Conservation (phyloP, 305 asterid species). For the Fraxinus floribunda region DNA sequence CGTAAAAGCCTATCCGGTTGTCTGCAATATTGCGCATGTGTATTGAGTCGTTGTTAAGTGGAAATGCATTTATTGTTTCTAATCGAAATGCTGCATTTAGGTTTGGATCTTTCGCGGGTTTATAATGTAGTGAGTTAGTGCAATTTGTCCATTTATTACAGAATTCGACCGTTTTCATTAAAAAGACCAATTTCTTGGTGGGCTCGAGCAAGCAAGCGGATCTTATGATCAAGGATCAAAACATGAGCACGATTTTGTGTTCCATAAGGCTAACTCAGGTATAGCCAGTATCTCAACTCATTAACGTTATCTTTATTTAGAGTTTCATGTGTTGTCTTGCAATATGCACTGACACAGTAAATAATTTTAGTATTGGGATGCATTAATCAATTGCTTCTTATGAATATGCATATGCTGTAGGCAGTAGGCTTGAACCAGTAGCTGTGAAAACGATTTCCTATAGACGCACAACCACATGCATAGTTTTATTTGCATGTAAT, state of each 20-base stretch:
- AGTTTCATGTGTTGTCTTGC: neutral
- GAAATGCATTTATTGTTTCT: slow-evolving; percentile 1
- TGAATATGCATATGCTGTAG: slow-evolving; percentile 8
- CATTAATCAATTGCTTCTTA: neutral
- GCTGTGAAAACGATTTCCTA: slow-evolving; percentile 3
- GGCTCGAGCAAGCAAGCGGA: slow-evolving; percentile 72
- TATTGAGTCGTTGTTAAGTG: neutral
- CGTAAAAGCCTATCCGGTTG: neutral
- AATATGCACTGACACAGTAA: slow-evolving; percentile 16
- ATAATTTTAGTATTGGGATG: slow-evolving; percentile 15
- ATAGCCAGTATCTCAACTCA: slow-evolving; percentile 15
- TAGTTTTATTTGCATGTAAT: neutral
- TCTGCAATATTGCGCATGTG: neutral
- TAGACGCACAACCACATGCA: neutral
- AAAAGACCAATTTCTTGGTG: slow-evolving; percentile 53
- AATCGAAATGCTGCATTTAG: neutral
- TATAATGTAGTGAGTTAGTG: neutral
- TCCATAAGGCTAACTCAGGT: slow-evolving; percentile 66
- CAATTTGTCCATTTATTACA: slow-evolving; percentile 35
- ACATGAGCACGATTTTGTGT: slow-evolving; percentile 50
- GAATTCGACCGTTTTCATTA: slow-evolving; percentile 59
- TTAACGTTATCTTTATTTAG: slow-evolving; percentile 1
- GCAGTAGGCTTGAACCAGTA: neutral
- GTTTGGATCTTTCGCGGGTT: neutral
- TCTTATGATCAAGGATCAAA: slow-evolving; percentile 62